Percentiles rank a stretch among this genome's conserved stretches.
These are phyloP conservation scores for Penicillium janthinellum DNA, from an alignment of 2,329 filamentous ascomycete genomes.

Conservation along the genomic window DNA sequence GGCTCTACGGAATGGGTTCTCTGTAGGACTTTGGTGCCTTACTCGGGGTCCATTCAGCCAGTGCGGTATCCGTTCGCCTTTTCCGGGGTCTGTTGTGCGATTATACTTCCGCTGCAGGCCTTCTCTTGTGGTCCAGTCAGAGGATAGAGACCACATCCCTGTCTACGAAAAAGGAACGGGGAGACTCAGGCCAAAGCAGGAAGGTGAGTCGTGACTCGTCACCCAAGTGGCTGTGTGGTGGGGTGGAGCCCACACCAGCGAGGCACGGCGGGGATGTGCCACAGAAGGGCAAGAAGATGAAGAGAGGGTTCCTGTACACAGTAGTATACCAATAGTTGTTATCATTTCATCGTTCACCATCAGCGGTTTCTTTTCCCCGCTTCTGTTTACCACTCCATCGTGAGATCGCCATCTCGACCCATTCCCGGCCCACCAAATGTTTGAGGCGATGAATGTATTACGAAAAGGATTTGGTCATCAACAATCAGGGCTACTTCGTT, in stretches of 20 bases:
- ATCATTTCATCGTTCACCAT: neutral
- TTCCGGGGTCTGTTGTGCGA: neutral
- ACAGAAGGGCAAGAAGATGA: slow-evolving; percentile 7
- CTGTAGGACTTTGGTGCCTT: neutral
- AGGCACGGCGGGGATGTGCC: neutral
- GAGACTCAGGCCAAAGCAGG: slow-evolving; percentile 2
- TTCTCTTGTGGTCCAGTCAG: neutral
- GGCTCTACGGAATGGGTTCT: neutral
- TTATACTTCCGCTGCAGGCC: neutral
- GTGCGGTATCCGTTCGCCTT: neutral
- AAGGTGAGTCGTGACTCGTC: slow-evolving; percentile 20
- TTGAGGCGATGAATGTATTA: neutral
- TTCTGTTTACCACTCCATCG: neutral
- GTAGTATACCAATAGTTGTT: slow-evolving; percentile 5
- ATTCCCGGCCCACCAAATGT: neutral
- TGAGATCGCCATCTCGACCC: neutral
- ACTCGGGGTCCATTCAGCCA: neutral
- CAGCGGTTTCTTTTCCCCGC: neutral
- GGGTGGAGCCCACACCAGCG: slow-evolving; percentile 2
- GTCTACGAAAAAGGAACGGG: slow-evolving; percentile 8
- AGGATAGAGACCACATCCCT: slow-evolving; percentile 3
- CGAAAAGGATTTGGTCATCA: neutral
- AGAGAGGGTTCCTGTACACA: slow-evolving; percentile 17
- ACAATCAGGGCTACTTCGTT: neutral
- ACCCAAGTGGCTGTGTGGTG: slow-evolving; percentile 17